Conservation (phyloP, 1,284 basidiomycete species). For the Fomitopsis pinicola region DNA sequence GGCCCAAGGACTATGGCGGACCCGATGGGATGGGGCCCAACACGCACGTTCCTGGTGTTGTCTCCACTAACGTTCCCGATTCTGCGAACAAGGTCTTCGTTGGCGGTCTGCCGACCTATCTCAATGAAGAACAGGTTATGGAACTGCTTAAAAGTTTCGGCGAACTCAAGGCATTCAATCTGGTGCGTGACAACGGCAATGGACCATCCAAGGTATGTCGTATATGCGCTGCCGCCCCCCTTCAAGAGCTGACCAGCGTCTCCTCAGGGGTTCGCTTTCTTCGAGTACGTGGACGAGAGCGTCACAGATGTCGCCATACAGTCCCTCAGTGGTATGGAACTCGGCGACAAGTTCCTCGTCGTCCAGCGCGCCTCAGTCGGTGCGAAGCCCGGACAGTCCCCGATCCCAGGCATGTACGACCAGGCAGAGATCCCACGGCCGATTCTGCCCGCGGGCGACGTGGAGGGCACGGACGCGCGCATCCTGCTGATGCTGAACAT, state of each 20-base stretch:
- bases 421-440: conserved; percentile 74
- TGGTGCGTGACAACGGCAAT: conserved; percentile 91
- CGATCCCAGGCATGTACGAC: conserved; percentile 57
- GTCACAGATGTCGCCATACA: conserved; percentile 96
- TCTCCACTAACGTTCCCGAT: conserved; percentile 96
- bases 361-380: conserved; percentile 96
- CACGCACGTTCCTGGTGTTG: conserved; percentile 87
- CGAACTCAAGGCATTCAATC: conserved; percentile 95
- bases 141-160: conserved; percentile 97
- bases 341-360: conserved; percentile 94
- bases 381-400: conserved; percentile 70
- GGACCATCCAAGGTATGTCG: conserved; percentile 79
- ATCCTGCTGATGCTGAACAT: conserved; percentile 99
- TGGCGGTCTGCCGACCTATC: conserved; percentile 91
- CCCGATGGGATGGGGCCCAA: conserved; percentile 57
- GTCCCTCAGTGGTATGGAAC: conserved; percentile 95
- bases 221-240: not conserved
- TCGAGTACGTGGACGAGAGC: conserved; percentile 89
- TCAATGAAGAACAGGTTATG: conserved; percentile 97
- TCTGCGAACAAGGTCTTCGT: conserved; percentile 98
- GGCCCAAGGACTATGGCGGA: conserved; percentile 95
- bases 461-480: conserved; percentile 56
- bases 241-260: not conserved
- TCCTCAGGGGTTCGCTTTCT: conserved; percentile 92
- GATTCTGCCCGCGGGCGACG: conserved; percentile 77